A percentile compares a stretch with the other conserved stretches of the same genome.
These are phyloP conservation scores for Diaporthe amygdali DNA, from an alignment of 2,329 filamentous ascomycete species.

Conservation along the genomic window DNA sequence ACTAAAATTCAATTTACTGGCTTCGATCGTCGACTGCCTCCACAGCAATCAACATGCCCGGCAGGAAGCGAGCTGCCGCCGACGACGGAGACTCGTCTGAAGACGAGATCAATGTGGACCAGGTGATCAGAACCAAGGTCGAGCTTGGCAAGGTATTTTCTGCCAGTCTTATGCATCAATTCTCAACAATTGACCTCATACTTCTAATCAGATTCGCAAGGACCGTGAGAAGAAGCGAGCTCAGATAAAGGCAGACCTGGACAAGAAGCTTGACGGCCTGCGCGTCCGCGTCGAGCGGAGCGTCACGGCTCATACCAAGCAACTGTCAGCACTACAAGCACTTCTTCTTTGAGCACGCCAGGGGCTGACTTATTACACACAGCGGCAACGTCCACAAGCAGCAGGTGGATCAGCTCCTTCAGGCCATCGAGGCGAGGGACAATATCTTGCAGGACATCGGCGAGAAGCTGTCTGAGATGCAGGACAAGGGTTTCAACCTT, in stretches of 20 bases:
- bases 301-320: conserved; percentile 10
- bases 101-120: conserved; percentile 29
- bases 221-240: conserved; percentile 23
- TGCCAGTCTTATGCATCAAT: neutral
- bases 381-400: conserved; percentile 28
- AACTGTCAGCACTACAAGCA: conserved; percentile 3
- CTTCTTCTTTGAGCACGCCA: too few species aligned
- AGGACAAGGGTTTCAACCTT: conserved; percentile 24
- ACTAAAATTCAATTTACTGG: neutral
- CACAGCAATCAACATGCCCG: conserved; percentile 17
- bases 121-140: conserved; percentile 29
- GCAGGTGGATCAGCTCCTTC: conserved; percentile 26
- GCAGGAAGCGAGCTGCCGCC: conserved; percentile 16
- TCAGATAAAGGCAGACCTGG: conserved; percentile 18
- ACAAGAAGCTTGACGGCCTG: conserved; percentile 14
- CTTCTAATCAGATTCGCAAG: conserved; percentile 20
- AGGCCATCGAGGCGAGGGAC: conserved; percentile 28
- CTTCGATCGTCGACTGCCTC: neutral
- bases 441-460: conserved; percentile 29
- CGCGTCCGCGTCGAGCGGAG: conserved; percentile 18
- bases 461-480: conserved; percentile 15
- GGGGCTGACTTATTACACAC: neutral
- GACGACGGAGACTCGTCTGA: conserved; percentile 16
- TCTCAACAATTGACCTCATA: neutral
- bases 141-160: conserved; percentile 24